A percentile compares a stretch with the other conserved stretches of the same genome.
Conservation (phyloP, 1,284 basidiomycete species). For the Puccinia novopanici region DNA sequence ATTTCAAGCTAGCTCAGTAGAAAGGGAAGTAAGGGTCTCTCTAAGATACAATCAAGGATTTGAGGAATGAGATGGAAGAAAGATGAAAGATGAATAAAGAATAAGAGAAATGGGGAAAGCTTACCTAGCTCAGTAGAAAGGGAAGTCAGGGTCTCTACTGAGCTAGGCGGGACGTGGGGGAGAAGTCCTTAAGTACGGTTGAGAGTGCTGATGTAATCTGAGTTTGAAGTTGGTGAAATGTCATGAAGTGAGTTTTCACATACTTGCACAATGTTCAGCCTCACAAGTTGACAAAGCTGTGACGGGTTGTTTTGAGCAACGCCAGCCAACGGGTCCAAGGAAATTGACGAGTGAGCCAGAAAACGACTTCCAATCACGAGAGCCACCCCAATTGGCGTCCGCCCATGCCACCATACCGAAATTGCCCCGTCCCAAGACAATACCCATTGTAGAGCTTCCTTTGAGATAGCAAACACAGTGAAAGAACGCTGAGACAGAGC, state of each 20-base stretch:
- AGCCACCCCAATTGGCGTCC: background rate
- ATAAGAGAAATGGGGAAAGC: background rate
- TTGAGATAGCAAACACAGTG: background rate
- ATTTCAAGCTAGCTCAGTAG: slow-evolving; percentile 2
- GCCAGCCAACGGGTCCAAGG: background rate
- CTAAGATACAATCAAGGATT: background rate
- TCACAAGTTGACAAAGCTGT: background rate
- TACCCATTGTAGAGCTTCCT: background rate
- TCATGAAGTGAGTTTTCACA: background rate
- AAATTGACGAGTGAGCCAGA: background rate
- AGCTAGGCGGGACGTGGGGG: background rate
- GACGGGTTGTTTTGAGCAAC: background rate
- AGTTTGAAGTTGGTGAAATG: background rate
- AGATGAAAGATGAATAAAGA: background rate
- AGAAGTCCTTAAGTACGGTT: background rate
- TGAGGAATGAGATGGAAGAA: background rate
- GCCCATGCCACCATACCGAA: background rate
- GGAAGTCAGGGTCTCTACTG: background rate
- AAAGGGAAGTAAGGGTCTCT: background rate
- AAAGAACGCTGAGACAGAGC: background rate
- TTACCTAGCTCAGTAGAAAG: background rate
- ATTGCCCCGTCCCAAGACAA: background rate
- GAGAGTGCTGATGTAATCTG: background rate
- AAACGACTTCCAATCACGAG: background rate
- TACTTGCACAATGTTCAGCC: too few relatives aligned